phyloP scores from a whole-genome alignment of 306 rosid genomes.

The Sindora glabra region DNA sequence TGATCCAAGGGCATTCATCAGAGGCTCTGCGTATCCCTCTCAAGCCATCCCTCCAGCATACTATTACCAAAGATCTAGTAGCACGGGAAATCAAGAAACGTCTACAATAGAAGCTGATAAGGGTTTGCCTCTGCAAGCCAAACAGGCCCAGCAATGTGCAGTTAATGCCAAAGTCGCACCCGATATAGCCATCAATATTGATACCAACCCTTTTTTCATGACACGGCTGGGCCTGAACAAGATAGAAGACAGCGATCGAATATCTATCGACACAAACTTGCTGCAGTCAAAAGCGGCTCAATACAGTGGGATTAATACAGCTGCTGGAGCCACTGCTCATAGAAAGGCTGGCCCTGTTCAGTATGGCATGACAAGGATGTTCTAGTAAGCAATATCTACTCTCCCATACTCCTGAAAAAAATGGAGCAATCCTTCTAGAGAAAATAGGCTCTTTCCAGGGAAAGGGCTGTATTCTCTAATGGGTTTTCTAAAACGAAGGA shows the following conservation, averaged over 20 bases:
- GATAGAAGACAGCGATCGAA: slow-evolving; percentile 49
- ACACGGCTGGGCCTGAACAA: slow-evolving; percentile 67
- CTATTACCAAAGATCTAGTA: slow-evolving; percentile 51
- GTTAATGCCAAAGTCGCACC: slow-evolving; percentile 58
- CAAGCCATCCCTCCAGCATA: slow-evolving; percentile 58
- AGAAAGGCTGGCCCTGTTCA: slow-evolving; percentile 65
- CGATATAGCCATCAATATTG: slow-evolving; percentile 64
- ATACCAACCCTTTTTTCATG: slow-evolving; percentile 84
- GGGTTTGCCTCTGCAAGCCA: slow-evolving; percentile 38
- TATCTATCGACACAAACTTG: slow-evolving; percentile 53
- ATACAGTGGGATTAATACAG: slow-evolving; percentile 46
- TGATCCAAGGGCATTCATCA: slow-evolving; percentile 58
- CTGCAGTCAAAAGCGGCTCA: slow-evolving; percentile 60
- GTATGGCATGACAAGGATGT: slow-evolving; percentile 76
- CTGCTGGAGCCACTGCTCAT: slow-evolving; percentile 54
- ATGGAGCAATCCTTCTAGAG: slow-evolving; percentile 10
- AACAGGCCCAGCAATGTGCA: slow-evolving; percentile 54
- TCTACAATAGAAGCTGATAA: slow-evolving; percentile 36
- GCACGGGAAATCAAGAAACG: slow-evolving; percentile 46
- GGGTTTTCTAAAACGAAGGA: slow-evolving; percentile 23
- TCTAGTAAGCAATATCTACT: slow-evolving; percentile 30
- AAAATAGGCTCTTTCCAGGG: slow-evolving; percentile 6
- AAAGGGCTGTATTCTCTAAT: background rate
- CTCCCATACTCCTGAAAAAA: no score
- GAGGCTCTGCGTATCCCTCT: slow-evolving; percentile 59